Evolutionary conservation across 441 rosid species (phyloP), one percentile per base, ranked within the genome.

Genomic region (Omphalea diandra): DNA sequence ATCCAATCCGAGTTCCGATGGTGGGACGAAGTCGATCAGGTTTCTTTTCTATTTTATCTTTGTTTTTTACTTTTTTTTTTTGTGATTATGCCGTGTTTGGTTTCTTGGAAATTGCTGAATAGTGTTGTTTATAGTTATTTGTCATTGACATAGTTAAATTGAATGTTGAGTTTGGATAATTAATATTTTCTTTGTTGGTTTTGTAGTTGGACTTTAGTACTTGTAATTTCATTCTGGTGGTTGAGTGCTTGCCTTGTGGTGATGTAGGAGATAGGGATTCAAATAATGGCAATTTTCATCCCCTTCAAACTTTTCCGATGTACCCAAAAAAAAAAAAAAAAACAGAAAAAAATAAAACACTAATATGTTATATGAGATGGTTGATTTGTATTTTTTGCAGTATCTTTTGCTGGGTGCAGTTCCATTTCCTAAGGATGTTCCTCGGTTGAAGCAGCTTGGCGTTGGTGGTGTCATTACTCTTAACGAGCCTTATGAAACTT

Each of bases 391-490:
- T 55, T 24, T 55, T 32, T 44, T 54, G 68, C 84, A 90, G 96
- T 83, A 79, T 83, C 77, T 90, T 65, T 72, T 90, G 69, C 82
- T 92, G 60, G 96, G 94, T 18, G 96, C 96, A 17, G 94, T 92
- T 72, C 97, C 97, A 36, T 92, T 92, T 62, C 89, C 88, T 14
- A 87, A 83, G 67, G 96, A 92, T 69, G 96, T 92, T 68, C 90
- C 80, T 0, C 73, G 86, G 41, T 75, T 92, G 80, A 90, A 92
- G 83, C 75, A 76, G 63, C 70, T 87, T 44, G 93, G 96, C 10
- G 94, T 87, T 53, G 85, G 91, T 63, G 94, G 94, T 15, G 97
- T 92, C 29, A 83, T 90, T 79, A 92, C 93, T 56, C 96, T 92
- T 69, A 92, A 92, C 63, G 97, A 92, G 70, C 87, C 94, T 59